These are phyloP conservation scores for Malassezia arunalokei DNA, from an alignment of 1,284 basidiomycete genomes.

Conservation along the genomic window DNA sequence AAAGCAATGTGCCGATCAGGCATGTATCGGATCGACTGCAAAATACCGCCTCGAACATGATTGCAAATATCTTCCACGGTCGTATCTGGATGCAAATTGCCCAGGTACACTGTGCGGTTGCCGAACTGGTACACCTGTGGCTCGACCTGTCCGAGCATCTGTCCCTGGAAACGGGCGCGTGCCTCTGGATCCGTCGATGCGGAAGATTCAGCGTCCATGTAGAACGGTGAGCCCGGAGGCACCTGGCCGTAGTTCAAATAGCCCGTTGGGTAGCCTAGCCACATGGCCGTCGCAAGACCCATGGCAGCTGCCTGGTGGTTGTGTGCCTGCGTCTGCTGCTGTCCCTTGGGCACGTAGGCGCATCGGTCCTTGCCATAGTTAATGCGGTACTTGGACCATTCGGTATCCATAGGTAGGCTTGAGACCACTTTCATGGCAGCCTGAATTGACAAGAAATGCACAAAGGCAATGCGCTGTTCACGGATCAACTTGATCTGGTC, in stretches of 20 bases:
- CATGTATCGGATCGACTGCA: constrained; percentile 42
- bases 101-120: constrained; percentile 44
- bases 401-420: constrained; percentile 34
- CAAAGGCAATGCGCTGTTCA: constrained; percentile 44
- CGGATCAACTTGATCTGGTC: constrained; percentile 46
- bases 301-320: constrained; percentile 45
- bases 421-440: constrained; percentile 43
- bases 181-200: neutral
- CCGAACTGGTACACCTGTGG: constrained; percentile 35
- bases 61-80: constrained; percentile 46
- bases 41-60: constrained; percentile 43
- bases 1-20: constrained; percentile 45
- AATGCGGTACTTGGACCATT: constrained; percentile 37
- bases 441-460: constrained; percentile 43
- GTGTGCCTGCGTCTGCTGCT: constrained; percentile 45
- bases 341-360: constrained; percentile 43
- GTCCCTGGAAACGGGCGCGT: neutral
- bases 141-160: neutral
- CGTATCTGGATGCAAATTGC: constrained; percentile 44
- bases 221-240: neutral
- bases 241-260: neutral
- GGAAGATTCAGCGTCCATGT: neutral
- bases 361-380: constrained; percentile 45
- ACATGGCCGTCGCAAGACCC: constrained; percentile 42
- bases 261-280: constrained; percentile 40